Base-by-base conservation (phyloP, 345 rosid genomes). In the Cardamine resedifolia region DNA sequence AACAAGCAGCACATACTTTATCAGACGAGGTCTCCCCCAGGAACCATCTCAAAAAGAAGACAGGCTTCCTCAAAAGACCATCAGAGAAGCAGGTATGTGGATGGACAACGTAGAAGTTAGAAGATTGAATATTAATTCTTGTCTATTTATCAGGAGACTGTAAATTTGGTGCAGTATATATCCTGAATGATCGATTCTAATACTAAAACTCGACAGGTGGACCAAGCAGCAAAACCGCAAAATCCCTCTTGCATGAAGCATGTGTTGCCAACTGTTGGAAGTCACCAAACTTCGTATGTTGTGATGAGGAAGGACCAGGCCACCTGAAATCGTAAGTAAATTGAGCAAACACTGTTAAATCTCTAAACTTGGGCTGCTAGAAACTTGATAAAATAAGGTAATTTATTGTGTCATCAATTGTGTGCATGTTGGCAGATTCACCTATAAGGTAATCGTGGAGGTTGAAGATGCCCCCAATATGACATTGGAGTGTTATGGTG, bases 241-340 rank as follows among this genome's bases (percentile, higher is more conserved):
- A 81, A 80, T 80, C 96, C 7, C 81, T 73, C 66, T 70, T 93
- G 72, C 70, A 27, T 43, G 96, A 93, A 82, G 78, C 81, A 41
- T 93, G 97, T 55, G 81, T 81, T 43, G 88, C 76, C 70, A 85
- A 87, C 74, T 82, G 75, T 79, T 93, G 94, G 96, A 85, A 85
- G 53, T 74, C 85, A 30, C 98, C 98, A 1, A 15, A 30, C 30
- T 90, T 88, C 30, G 87, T 82, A 59, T 90, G 98, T 61, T 87
- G 86, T 58, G 64, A 78, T 33, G 93, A 86, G 79, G 87, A 85
- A 80, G 97, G 98, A 72, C 87, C 82, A 47, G 74, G 88, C 79
- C 98, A 93, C 82, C 71, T 78, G 77, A 90, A 81, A 79, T 23
- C 28, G 98, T 93, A 82, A 86, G 94, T 81, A 77, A 49, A 26